phyloP scores from a whole-genome alignment of 768 basidiomycete genomes.

The Pisolithus microcarpus region DNA sequence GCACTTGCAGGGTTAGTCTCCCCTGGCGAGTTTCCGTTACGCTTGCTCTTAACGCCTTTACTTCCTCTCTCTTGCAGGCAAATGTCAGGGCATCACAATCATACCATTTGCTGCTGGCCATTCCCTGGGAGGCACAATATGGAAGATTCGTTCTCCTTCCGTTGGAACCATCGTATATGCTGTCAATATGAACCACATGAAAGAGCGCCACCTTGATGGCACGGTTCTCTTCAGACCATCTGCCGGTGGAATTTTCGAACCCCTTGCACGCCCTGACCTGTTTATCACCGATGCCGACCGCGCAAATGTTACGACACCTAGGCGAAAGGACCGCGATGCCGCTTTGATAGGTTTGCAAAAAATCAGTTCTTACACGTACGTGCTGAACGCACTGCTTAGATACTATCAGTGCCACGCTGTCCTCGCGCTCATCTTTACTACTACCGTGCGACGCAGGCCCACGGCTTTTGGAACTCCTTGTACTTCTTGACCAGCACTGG shows the following conservation, averaged over 20 bases:
- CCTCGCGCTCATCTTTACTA: constrained; percentile 73
- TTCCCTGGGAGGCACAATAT: constrained; percentile 92
- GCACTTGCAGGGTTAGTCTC: constrained; percentile 75
- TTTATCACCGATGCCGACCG: constrained; percentile 91
- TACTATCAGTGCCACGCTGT: constrained; percentile 80
- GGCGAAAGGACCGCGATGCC: constrained; percentile 84
- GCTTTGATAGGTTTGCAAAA: constrained; percentile 67
- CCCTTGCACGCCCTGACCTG: constrained; percentile 82
- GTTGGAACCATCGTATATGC: constrained; percentile 95
- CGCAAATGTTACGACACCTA: constrained; percentile 72
- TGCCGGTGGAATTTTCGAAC: constrained; percentile 77
- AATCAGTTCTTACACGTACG: neutral
- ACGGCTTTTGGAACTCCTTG: constrained; percentile 91
- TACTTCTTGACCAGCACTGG: constrained; percentile 97
- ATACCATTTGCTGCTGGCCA: constrained; percentile 95
- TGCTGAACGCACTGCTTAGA: constrained; percentile 39
- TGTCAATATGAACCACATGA: constrained; percentile 92
- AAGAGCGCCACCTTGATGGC: constrained; percentile 91
- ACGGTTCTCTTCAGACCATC: constrained; percentile 76
- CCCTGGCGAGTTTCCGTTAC: neutral
- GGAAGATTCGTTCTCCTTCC: constrained; percentile 97
- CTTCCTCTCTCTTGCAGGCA: constrained; percentile 41
- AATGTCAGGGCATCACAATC: constrained; percentile 88
- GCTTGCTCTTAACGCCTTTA: constrained; percentile 1
- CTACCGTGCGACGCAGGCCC: constrained; percentile 92